phyloP scores from a whole-genome alignment of 306 rosid species.

The Neltuma alba region DNA sequence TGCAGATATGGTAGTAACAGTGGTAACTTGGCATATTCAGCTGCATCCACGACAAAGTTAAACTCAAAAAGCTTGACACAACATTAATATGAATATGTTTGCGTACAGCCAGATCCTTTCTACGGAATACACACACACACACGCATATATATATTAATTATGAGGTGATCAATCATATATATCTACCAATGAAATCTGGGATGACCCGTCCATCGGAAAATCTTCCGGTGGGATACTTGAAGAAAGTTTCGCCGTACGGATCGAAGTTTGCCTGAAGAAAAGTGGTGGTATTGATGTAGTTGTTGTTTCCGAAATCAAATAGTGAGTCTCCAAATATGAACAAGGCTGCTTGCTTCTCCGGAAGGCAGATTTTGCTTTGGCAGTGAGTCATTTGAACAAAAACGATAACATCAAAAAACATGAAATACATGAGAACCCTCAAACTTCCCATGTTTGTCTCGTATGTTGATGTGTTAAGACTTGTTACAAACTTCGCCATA shows the following conservation, averaged over 20 bases:
- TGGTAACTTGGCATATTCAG: conserved; percentile 44
- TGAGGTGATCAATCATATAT: not conserved
- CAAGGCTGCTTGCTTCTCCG: not conserved
- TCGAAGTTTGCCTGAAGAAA: conserved; percentile 9
- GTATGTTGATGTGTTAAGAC: too few relatives aligned
- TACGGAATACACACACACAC: too few relatives aligned
- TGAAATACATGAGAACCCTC: not conserved
- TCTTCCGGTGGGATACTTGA: conserved; percentile 49
- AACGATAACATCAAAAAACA: not conserved
- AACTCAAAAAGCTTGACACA: not conserved
- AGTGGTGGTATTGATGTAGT: conserved; percentile 49
- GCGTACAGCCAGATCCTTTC: too few relatives aligned
- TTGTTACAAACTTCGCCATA: too few relatives aligned
- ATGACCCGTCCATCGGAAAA: conserved; percentile 49
- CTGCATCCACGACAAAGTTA: conserved; percentile 10
- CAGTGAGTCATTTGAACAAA: not conserved
- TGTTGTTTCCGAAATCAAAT: conserved; percentile 57
- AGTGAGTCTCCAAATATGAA: conserved; percentile 64
- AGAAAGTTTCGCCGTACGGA: conserved; percentile 52
- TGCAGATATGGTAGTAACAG: conserved; percentile 38
- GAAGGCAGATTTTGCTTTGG: not conserved
- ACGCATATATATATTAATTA: too few relatives aligned
- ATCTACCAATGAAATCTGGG: conserved; percentile 38
- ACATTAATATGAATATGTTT: too few relatives aligned
- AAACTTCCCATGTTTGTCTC: not conserved